Conservation (phyloP, 2,329 filamentous ascomycete genomes). For the Alternaria triticimaculans region DNA sequence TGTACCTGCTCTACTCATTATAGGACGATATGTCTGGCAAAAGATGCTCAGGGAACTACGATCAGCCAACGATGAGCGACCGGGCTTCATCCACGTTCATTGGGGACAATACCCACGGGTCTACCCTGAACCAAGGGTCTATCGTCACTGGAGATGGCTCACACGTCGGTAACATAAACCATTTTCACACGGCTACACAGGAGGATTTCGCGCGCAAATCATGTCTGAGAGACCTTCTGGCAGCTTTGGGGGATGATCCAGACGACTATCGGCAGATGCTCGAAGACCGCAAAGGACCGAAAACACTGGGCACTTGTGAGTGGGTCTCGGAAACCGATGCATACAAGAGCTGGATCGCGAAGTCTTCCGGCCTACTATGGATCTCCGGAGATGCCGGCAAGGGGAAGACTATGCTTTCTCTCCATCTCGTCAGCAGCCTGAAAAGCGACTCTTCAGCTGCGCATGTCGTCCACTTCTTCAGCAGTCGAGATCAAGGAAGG, state of each 20-base stretch:
- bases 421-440: rapidly evolving
- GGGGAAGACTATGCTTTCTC: not conserved
- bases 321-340: no score
- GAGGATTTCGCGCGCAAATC: no score
- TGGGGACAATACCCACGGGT: not conserved
- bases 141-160: not conserved
- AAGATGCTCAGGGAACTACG: not conserved
- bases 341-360: no score
- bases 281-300: not conserved
- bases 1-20: not conserved
- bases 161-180: not conserved
- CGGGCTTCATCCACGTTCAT: not conserved
- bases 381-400: not conserved
- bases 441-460: rapidly evolving
- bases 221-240: not conserved
- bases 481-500: not conserved
- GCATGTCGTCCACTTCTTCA: not conserved
- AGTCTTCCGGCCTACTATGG: not conserved
- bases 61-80: not conserved
- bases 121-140: not conserved
- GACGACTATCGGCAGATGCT: not conserved
- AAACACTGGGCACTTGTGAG: no score
- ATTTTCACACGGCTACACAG: not conserved
- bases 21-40: conserved; percentile 27
- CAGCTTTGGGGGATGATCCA: not conserved